A percentile compares a stretch with the other conserved stretches of the same genome.
phyloP scores from a whole-genome alignment of 495 filamentous ascomycete genomes.

The Aspergillus affinis region DNA sequence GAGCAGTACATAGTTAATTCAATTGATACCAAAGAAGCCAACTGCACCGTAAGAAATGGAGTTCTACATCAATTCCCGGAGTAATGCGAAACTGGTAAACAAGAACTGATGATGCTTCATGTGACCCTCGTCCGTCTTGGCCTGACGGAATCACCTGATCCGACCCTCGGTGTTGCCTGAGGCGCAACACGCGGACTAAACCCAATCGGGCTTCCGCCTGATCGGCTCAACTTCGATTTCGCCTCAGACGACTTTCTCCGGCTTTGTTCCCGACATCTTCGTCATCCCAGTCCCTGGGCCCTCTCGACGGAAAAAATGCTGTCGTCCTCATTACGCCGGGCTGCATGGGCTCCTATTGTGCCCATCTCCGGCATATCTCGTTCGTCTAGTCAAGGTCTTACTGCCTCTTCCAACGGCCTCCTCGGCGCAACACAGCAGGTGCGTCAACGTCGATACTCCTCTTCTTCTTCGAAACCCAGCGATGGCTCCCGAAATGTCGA shows the following conservation, averaged over 20 bases:
- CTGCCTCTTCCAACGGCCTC: conserved; percentile 32
- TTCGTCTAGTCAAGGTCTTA: conserved; percentile 28
- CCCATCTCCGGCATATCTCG: conserved; percentile 39
- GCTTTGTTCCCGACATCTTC: conserved; percentile 28
- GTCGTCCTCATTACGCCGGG: conserved; percentile 49
- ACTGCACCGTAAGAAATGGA: too few relatives aligned
- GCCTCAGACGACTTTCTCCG: conserved; percentile 30
- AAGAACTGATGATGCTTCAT: not conserved
- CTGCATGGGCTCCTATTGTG: conserved; percentile 42
- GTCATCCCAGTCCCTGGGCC: conserved; percentile 27
- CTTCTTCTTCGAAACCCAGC: conserved; percentile 54
- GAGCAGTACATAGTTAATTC: not conserved
- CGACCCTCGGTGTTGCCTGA: conserved; percentile 12
- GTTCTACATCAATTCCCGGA: too few relatives aligned
- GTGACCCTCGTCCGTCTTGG: not conserved
- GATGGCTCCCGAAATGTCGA: conserved; percentile 45
- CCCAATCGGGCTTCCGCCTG: conserved; percentile 40
- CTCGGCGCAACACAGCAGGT: conserved; percentile 34
- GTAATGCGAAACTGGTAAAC: too few relatives aligned
- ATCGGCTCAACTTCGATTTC: conserved; percentile 45
- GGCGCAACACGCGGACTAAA: conserved; percentile 21
- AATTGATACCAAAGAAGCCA: not conserved
- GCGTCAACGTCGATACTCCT: conserved; percentile 56
- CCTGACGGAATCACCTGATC: conserved; percentile 13
- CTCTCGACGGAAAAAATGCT: conserved; percentile 40